Percentiles rank a stretch among this genome's conserved stretches.
phyloP scores from a whole-genome alignment of 1,284 basidiomycete species.

The Inonotus obliquus region DNA sequence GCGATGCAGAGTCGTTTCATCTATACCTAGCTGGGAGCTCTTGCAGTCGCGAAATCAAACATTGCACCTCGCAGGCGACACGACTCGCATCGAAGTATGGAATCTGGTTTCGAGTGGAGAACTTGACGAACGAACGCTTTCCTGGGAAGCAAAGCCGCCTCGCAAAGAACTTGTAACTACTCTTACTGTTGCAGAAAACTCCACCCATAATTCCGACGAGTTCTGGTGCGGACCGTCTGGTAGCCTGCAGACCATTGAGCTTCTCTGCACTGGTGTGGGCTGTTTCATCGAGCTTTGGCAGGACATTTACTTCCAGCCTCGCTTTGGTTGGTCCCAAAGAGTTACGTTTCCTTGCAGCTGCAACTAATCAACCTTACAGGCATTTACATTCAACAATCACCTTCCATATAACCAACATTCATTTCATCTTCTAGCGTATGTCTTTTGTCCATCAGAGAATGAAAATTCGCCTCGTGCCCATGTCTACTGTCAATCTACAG shows the following conservation, averaged over 20 bases:
- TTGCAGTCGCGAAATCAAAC: constrained; percentile 12
- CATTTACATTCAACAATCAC: constrained; percentile 16
- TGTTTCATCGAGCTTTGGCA: constrained; percentile 18
- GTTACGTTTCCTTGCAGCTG: background rate
- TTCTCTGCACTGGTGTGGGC: constrained; percentile 9
- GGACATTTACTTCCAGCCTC: constrained; percentile 16
- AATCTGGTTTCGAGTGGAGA: constrained; percentile 11
- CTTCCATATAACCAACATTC: constrained; percentile 11
- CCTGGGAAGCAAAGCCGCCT: constrained; percentile 13
- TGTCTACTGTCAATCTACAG: background rate
- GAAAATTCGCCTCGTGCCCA: background rate
- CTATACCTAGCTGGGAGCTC: constrained; percentile 12
- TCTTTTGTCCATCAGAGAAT: background rate
- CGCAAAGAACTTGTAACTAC: constrained; percentile 5
- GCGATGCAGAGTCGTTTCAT: constrained; percentile 15
- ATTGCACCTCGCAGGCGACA: constrained; percentile 15
- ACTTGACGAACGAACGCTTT: constrained; percentile 14
- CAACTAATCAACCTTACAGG: constrained; percentile 2
- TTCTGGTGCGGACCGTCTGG: constrained; percentile 18
- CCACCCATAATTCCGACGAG: constrained; percentile 13
- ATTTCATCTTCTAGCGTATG: background rate
- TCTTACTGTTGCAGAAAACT: constrained; percentile 8
- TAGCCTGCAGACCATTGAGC: constrained; percentile 15
- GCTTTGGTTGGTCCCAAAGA: constrained; percentile 10
- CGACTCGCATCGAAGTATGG: constrained; percentile 12